Evolutionary conservation across 495 filamentous ascomycete genomes (phyloP), one percentile per base, ranked within the genome.

Genomic region (Neurospora sp.): DNA sequence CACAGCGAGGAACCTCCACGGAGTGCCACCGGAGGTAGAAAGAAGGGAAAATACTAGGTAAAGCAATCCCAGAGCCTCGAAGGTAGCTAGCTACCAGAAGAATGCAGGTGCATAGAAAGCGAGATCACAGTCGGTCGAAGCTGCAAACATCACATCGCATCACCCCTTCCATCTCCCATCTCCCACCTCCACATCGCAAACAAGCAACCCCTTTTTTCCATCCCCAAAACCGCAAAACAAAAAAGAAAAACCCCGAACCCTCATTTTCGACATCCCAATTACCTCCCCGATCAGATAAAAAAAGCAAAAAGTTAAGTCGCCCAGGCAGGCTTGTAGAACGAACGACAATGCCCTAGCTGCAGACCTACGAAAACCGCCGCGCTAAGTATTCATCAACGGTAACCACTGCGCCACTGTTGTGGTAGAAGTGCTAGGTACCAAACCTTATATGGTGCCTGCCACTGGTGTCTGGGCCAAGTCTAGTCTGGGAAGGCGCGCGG

Each of bases 271-370:
- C 6, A 62, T 19, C 13, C 15, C 4, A 3, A 19, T 4, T 5
- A 0, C 5, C 2, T 2, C 2, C 28, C 0, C 6, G 0, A 62
- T 17, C 28, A 1, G 17, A 31, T 31, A 4, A 17, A 9, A 15
- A 17, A 17, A 8, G 24, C 6, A 62, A 19, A 62, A 62, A 62
- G 54, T 24, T 31, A 7, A 31, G 24, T 62, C 45, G 9, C 45
- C 21, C 45, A 28, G 10, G 45, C 5, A 54, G 5, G 45, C 8
- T 54, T 54, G 45, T 54, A 24, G 21, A 54, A 54, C 45, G 21
- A 54, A 54, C 21, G 21, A 7, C 48, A 59, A 59, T 59, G 2
- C 48, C n/a, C 48, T 21, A 59, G 48, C 48, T 59, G 48, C 21
- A 21, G 9, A 21, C n/a, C 10, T 59, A 28, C 21, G 21, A 59